Conservation (phyloP, 371 early-diverging fungal species). For the Rhizopus arrhizus region DNA sequence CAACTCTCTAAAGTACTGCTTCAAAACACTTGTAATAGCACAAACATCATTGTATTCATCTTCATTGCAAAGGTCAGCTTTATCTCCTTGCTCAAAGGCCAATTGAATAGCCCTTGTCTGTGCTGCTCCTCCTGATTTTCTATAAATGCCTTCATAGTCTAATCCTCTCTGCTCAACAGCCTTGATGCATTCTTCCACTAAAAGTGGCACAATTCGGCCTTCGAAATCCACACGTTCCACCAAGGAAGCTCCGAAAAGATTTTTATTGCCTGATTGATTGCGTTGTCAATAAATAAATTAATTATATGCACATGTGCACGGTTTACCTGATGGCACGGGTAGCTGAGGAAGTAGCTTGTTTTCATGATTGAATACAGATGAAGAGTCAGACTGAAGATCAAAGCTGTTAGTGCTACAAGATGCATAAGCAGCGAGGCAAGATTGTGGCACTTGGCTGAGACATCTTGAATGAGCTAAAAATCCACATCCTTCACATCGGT, state of each 20-base stretch:
- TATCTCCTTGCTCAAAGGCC: constrained; percentile 54
- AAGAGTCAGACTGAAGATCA: constrained; percentile 15
- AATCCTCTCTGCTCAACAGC: constrained; percentile 81
- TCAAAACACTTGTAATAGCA: constrained; percentile 88
- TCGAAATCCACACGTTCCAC: constrained; percentile 32
- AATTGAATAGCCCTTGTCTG: constrained; percentile 75
- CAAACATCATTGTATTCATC: constrained; percentile 65
- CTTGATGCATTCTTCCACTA: constrained; percentile 77
- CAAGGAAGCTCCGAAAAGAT: constrained; percentile 27
- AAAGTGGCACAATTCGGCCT: constrained; percentile 60
- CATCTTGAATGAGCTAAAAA: constrained; percentile 39
- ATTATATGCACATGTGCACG: background rate
- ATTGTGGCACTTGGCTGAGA: constrained; percentile 34
- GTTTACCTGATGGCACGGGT: constrained; percentile 9
- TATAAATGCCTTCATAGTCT: constrained; percentile 89
- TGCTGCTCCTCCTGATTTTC: constrained; percentile 89
- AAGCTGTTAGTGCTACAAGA: constrained; percentile 17
- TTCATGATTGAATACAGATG: background rate
- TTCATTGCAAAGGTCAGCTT: constrained; percentile 55
- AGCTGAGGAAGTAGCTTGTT: constrained; percentile 4
- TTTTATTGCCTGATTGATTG: background rate
- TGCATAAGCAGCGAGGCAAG: constrained; percentile 25
- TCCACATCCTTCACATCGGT: constrained; percentile 68
- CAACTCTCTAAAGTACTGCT: constrained; percentile 92
- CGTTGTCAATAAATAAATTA: background rate